Percentiles rank a stretch among this genome's conserved stretches.
These are phyloP conservation scores for Chlorella sp. DNA, from an alignment of 139 green algal species.

Conservation along the genomic window DNA sequence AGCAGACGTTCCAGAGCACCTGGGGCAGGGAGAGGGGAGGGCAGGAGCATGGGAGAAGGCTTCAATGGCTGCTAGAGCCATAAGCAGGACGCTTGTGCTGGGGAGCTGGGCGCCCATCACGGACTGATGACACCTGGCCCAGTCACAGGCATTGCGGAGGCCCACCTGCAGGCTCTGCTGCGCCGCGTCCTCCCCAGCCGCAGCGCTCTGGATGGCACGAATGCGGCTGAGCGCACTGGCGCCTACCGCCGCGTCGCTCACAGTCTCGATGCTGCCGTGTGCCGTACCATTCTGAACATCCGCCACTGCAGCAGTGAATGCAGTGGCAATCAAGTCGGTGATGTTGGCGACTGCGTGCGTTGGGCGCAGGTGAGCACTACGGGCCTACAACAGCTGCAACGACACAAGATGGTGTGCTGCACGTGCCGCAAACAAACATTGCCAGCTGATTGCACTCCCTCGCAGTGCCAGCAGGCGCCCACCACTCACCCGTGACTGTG, in stretches of 20 bases:
- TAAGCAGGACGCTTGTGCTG: too few species aligned
- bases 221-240: slow-evolving; percentile 35
- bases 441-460: too few species aligned
- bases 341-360: too few species aligned
- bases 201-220: slow-evolving; percentile 37
- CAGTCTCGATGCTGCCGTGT: background rate
- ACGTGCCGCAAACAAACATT: too few species aligned
- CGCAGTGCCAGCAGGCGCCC: too few species aligned
- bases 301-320: background rate
- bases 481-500: slow-evolving; percentile 27
- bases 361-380: too few species aligned
- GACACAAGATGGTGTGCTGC: too few species aligned
- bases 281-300: slow-evolving; percentile 18
- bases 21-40: background rate
- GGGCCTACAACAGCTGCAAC: too few species aligned
- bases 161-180: slow-evolving; percentile 3
- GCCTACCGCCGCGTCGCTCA: slow-evolving; percentile 19
- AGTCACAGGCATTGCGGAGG: background rate
- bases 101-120: too few species aligned
- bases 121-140: too few species aligned
- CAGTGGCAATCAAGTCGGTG: too few species aligned
- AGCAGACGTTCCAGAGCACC: slow-evolving; percentile 46
- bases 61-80: too few species aligned
- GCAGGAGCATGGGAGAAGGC: background rate
- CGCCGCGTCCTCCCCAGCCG: background rate